These are phyloP conservation scores for Mediolabrus comicus DNA, from an alignment of 108 stramenopile species.

Conservation along the genomic window DNA sequence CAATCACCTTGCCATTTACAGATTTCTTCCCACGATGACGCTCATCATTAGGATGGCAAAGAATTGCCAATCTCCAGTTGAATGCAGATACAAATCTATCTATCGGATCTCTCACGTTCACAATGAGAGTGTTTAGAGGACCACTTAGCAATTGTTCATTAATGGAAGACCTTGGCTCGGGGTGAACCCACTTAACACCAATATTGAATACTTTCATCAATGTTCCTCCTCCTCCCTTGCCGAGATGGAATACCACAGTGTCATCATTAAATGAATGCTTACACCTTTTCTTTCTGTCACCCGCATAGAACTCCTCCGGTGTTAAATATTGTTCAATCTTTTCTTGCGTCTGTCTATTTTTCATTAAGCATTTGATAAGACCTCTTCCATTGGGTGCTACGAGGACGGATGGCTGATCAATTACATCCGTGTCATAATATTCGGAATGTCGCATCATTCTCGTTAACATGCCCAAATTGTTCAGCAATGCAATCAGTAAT, in stretches of 20 bases:
- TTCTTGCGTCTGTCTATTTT: no score
- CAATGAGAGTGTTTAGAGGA: conserved; percentile 16
- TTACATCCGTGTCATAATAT: no score
- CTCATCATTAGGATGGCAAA: conserved; percentile 17
- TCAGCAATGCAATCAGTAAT: no score
- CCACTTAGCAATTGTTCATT: conserved; percentile 8
- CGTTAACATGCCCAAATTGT: no score
- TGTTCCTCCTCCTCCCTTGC: conserved; percentile 30
- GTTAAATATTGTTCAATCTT: background rate
- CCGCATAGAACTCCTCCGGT: background rate
- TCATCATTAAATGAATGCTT: background rate
- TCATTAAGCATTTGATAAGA: background rate
- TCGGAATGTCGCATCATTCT: no score
- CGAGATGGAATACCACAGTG: conserved; percentile 7
- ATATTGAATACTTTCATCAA: background rate
- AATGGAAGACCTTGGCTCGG: background rate
- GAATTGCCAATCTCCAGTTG: conserved; percentile 5
- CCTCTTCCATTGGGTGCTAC: no score
- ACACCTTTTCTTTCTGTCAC: background rate
- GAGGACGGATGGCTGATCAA: background rate
- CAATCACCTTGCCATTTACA: background rate
- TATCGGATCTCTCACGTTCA: conserved; percentile 59
- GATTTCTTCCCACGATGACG: background rate
- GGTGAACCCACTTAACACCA: conserved; percentile 3
- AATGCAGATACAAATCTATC: conserved; percentile 61